These are phyloP conservation scores for Naganishia kalamii DNA, from an alignment of 768 basidiomycete species.

Conservation along the genomic window DNA sequence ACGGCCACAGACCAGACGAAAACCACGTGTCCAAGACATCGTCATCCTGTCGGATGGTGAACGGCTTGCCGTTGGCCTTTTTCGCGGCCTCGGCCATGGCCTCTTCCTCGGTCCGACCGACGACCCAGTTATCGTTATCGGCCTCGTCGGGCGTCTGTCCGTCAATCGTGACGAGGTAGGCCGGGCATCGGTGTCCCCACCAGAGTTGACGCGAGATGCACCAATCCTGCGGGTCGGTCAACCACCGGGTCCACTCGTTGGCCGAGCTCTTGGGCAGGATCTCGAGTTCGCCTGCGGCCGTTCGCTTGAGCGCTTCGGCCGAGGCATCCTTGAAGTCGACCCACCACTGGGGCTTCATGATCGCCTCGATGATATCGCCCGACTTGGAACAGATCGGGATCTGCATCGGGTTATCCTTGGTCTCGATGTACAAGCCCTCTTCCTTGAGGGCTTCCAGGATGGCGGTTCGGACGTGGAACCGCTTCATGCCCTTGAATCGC, in stretches of 20 bases:
- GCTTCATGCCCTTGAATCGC: conserved; percentile 86
- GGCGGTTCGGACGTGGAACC: conserved; percentile 82
- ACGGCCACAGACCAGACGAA: conserved; percentile 95
- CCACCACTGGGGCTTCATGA: conserved; percentile 99
- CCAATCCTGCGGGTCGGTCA: conserved; percentile 95
- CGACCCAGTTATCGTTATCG: conserved; percentile 82
- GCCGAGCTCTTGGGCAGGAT: conserved; percentile 82
- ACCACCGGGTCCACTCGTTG: conserved; percentile 92
- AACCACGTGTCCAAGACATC: conserved; percentile 99
- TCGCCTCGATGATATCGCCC: conserved; percentile 88
- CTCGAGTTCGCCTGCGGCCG: conserved; percentile 73
- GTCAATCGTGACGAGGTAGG: conserved; percentile 82
- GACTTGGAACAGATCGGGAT: conserved; percentile 97
- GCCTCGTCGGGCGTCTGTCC: conserved; percentile 61
- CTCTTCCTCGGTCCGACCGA: conserved; percentile 78
- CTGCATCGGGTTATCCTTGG: conserved; percentile 94
- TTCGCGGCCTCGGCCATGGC: conserved; percentile 64
- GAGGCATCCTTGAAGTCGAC: conserved; percentile 86
- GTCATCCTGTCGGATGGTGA: conserved; percentile 81
- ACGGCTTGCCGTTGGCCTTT: conserved; percentile 59
- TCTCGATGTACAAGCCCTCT: conserved; percentile 75
- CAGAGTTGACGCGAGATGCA: conserved; percentile 97
- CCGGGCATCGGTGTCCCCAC: conserved; percentile 98
- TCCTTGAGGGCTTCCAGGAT: conserved; percentile 80
- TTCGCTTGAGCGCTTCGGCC: conserved; percentile 84